Conservation (phyloP, 2,329 filamentous ascomycete species). For the Graphilbum ipis-grandicollis region DNA sequence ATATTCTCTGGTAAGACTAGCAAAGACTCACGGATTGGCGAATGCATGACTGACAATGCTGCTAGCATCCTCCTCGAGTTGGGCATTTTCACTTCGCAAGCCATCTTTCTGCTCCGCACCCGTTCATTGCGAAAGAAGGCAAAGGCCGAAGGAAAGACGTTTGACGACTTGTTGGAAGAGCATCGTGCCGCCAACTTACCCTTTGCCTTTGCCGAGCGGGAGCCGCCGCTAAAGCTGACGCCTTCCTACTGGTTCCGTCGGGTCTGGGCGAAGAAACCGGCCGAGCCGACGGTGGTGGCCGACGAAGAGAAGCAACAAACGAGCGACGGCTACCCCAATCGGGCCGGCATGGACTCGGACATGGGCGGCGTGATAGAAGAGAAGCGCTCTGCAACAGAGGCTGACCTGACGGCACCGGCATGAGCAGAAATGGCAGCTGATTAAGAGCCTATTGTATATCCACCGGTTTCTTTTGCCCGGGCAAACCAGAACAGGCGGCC, state of each 20-base stretch:
- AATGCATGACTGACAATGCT: not conserved
- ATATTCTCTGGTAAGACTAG: slow-evolving; percentile 36
- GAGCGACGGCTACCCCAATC: no score
- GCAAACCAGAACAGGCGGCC: no score
- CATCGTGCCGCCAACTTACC: slow-evolving; percentile 14
- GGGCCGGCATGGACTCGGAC: no score
- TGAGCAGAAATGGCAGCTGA: no score
- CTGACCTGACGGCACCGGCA: no score
- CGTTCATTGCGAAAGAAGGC: slow-evolving; percentile 32
- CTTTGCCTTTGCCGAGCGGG: slow-evolving; percentile 21
- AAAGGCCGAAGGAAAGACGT: slow-evolving; percentile 29
- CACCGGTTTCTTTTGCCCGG: no score
- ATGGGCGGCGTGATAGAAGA: no score
- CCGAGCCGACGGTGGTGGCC: not conserved
- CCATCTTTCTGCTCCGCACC: slow-evolving; percentile 40
- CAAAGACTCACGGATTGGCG: no score
- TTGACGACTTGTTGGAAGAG: slow-evolving; percentile 32
- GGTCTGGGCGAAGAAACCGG: not conserved
- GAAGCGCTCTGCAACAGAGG: no score
- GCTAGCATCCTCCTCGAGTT: slow-evolving; percentile 36
- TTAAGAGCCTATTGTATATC: no score
- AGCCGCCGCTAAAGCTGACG: slow-evolving; percentile 3
- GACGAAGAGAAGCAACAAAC: no score
- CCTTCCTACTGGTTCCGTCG: slow-evolving; percentile 2
- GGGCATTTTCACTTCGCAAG: slow-evolving; percentile 41